Evolutionary conservation across 2,329 filamentous ascomycete genomes (phyloP), one percentile per base, ranked within the genome.

Genomic region (Huntiella abstrusa): DNA sequence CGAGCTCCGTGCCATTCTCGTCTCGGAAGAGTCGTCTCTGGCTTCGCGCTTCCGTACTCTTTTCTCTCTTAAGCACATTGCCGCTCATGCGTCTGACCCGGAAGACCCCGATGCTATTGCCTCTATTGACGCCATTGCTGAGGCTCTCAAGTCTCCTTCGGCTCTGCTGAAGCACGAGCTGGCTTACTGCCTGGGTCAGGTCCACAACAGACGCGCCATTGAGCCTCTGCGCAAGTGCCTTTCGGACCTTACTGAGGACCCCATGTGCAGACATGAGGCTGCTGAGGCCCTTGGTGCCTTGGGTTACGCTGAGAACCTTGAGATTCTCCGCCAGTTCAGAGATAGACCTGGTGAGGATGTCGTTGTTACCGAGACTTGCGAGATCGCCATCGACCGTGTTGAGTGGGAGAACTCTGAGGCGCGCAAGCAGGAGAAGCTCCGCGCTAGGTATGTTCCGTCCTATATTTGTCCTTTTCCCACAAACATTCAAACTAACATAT

Each of bases 181-280:
- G 42, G 91, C 91, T 19, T 98, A 98, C 66, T 98, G 91, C 59
- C 73, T 98, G 2, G 91, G 91, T 5, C 91, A 98, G 64, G 88
- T 83, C 1, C 77, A 77, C 49, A 85, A 94, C 58, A 62, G 70
- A 43, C 77, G 77, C 40, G 82, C 87, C 0, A 73, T 86, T 7
- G 71, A 78, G 7, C 80, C 77, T 52, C 68, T 98, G 53, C 73
- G 78, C 49, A 63, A 69, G 10, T 84, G 92, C 11, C 68, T 96
- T 48, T 72, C 81, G 53, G 75, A 96, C 61, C 65, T 77, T 52
- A 59, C 75, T n/a, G 85, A 96, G 62, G 87, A 96, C 65, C 64
- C 82, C 34, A 98, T 98, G 87, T 92, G 85, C 62, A 73, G 91
- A 54, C 91, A 98, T 57, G 91, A 98, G 66, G 88, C 91, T 12